Evolutionary conservation across 768 basidiomycete species (phyloP).

Genomic region (Mrakia frigida): DNA sequence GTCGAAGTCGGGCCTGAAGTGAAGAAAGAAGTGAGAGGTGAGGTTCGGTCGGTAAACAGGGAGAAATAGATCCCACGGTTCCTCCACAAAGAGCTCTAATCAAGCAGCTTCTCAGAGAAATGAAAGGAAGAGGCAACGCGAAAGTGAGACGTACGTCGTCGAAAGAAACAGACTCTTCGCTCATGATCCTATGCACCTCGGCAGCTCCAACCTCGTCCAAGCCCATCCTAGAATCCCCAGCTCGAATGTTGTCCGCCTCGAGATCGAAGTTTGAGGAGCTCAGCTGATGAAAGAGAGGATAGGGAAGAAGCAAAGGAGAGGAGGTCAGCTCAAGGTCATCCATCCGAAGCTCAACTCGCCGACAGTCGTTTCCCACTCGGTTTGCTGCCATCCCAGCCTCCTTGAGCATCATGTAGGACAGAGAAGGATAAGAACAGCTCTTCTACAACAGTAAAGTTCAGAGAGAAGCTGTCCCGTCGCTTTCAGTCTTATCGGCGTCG

Average conservation of each 20-base stretch:
- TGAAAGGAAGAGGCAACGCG: neutral
- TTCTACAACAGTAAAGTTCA: no score
- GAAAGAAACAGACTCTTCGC: conserved; percentile 26
- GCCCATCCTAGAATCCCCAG: conserved; percentile 25
- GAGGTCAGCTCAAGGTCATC: neutral
- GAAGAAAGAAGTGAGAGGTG: neutral
- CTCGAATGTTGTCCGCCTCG: conserved; percentile 24
- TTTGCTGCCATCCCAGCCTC: no score
- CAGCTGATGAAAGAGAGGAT: neutral
- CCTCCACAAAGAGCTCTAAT: neutral
- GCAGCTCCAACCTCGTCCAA: conserved; percentile 22
- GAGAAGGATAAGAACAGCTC: no score
- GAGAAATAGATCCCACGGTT: neutral
- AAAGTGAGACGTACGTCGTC: conserved; percentile 23
- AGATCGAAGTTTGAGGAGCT: conserved; percentile 26
- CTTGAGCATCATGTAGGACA: no score
- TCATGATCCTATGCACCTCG: conserved; percentile 31
- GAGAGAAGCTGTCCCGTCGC: no score
- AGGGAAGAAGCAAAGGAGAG: neutral
- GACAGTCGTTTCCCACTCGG: neutral
- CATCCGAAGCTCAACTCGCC: neutral
- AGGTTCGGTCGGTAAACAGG: neutral
- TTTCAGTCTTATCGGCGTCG: no score
- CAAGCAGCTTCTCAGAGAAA: neutral
- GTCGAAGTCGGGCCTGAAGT: conserved; percentile 25